These are phyloP conservation scores for Nemania diffusa DNA, from an alignment of 2,329 filamentous ascomycete species.

Conservation along the genomic window DNA sequence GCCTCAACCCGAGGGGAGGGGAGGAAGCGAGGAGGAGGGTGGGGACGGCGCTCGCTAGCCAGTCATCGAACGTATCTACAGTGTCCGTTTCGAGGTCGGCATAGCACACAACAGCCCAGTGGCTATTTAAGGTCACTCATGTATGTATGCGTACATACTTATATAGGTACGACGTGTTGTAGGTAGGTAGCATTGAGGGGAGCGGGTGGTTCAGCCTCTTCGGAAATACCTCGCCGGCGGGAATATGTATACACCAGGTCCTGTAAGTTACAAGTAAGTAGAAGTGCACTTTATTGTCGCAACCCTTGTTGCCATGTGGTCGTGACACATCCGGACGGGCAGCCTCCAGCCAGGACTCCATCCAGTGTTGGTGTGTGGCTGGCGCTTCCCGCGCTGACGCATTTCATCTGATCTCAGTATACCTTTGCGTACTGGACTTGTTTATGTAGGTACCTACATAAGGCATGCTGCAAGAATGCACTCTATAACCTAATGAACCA, in stretches of 20 bases:
- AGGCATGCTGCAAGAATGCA: neutral
- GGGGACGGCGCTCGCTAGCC: neutral
- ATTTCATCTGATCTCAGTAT: constrained; percentile 15
- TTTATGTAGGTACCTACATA: constrained; percentile 4
- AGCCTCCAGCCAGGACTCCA: constrained; percentile 16
- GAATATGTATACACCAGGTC: constrained; percentile 7
- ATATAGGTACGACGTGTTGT: constrained; percentile 22
- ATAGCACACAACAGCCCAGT: constrained; percentile 4
- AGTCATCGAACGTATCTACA: neutral
- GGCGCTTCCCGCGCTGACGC: constrained; percentile 27
- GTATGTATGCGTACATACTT: too few species aligned
- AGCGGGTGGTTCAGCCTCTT: constrained; percentile 40
- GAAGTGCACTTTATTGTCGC: constrained; percentile 1
- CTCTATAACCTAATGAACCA: constrained; percentile 1
- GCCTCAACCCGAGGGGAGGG: constrained; percentile 7
- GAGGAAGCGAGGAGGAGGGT: neutral
- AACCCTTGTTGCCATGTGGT: constrained; percentile 49
- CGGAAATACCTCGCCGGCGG: constrained; percentile 35
- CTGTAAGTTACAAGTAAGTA: too few species aligned
- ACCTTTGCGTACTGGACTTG: too few species aligned
- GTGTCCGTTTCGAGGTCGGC: constrained; percentile 13
- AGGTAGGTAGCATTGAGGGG: constrained; percentile 27
- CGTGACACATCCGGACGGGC: constrained; percentile 32
- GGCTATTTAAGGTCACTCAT: constrained; percentile 23
- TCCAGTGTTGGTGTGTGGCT: constrained; percentile 14